Evolutionary conservation across 148 eudicot species (phyloP), one percentile per base, ranked within the genome.

Genomic region (Silene conica): DNA sequence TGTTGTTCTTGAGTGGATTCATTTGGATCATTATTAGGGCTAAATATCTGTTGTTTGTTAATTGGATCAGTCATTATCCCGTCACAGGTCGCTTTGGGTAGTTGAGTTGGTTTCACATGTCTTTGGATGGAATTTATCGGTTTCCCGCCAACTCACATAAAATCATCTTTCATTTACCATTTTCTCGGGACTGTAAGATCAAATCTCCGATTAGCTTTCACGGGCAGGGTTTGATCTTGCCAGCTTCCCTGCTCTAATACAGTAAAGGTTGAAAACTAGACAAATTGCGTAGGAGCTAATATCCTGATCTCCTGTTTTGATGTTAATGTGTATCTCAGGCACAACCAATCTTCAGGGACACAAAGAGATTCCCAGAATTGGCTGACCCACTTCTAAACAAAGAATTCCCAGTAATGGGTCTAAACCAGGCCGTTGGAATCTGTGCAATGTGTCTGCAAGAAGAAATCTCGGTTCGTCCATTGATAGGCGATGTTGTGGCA

Each of bases 361-460:
- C 92, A 1, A 84, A 74, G 77, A 80, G 85, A 77, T 93, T 90
- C 62, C 84, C 89, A 0, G 92, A 93, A 58, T 63, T 93, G 83
- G 98, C 89, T 21, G 98, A 93, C 62, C 89, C 96, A 34, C 82
- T 81, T 45, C 83, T 91, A 16, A 71, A 81, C 5, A 82, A 74
- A 4, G 76, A 80, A 48, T 89, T 82, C 57, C 88, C 92, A 0
- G 78, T 78, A 41, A 89, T 79, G 55, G 80, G 84, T 64, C 75
- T 93, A 76, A 90, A 93, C 79, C 96, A 93, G 81, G 96, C 92
- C 11, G 89, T 93, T 12, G 98, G 92, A 48, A 85, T 91, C 5
- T 92, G 91, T 20, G 93, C 92, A 13, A 93, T 89, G 94, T 90
- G 98, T 74, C 88, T 93, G 8, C 90, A 93, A 71, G 94, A 93